phyloP scores from a whole-genome alignment of 1,284 basidiomycete species.

The Puccinia polysora region DNA sequence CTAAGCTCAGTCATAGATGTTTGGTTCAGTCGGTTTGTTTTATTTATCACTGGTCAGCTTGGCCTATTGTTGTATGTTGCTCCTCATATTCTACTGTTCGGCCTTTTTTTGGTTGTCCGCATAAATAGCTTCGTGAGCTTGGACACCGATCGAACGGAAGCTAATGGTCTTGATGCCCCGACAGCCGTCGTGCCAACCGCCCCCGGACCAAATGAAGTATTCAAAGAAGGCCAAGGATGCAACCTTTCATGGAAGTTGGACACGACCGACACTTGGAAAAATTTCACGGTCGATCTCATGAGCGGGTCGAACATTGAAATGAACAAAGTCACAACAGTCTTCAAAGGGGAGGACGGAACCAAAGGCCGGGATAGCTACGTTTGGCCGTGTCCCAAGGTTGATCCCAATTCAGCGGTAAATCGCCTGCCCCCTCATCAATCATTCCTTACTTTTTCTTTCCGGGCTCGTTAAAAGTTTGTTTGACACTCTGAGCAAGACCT shows the following conservation, averaged over 20 bases:
- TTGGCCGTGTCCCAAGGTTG: conserved; percentile 69
- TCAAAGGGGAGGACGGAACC: conserved; percentile 62
- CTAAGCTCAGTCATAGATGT: no score
- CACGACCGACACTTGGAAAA: conserved; percentile 57
- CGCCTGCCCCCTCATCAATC: background rate
- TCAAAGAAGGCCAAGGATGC: background rate
- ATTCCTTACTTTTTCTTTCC: no score
- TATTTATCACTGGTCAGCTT: background rate
- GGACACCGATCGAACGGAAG: no score
- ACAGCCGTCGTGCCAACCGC: conserved; percentile 14
- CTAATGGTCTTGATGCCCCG: no score
- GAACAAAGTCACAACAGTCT: conserved; percentile 65
- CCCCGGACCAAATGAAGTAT: conserved; percentile 2
- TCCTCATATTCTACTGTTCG: no score
- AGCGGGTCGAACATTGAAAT: conserved; percentile 68
- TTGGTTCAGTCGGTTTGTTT: background rate
- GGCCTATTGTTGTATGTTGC: background rate
- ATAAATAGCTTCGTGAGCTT: no score
- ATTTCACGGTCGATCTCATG: conserved; percentile 71
- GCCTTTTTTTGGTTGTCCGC: no score
- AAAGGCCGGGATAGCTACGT: conserved; percentile 56
- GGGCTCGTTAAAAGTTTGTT: no score
- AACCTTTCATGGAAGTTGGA: background rate
- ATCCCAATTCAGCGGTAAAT: conserved; percentile 66
- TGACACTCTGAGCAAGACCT: conserved; percentile 3